phyloP scores from a whole-genome alignment of 164 flowering plant species.

The Stephania yunnanensis region DNA sequence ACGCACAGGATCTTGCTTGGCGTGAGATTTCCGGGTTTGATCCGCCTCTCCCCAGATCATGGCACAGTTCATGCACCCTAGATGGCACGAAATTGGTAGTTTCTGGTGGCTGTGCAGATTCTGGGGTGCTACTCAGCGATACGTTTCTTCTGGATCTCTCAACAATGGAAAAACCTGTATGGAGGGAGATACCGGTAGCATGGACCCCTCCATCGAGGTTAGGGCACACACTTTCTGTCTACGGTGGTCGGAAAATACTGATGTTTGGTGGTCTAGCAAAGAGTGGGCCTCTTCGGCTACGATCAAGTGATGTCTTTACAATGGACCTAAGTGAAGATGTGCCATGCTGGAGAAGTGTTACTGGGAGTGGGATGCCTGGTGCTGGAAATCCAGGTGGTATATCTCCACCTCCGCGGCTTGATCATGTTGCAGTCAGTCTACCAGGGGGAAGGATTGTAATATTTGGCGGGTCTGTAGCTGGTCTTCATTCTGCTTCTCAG shows the following conservation, averaged over 20 bases:
- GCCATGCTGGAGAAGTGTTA: constrained; percentile 87
- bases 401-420: constrained; percentile 89
- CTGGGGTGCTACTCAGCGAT: constrained; percentile 88
- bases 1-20: constrained; percentile 86
- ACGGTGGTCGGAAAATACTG: constrained; percentile 79
- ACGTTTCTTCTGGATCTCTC: constrained; percentile 81
- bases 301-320: constrained; percentile 86
- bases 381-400: constrained; percentile 82
- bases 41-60: constrained; percentile 90
- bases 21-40: constrained; percentile 83
- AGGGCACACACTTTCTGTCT: constrained; percentile 82
- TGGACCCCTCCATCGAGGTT: constrained; percentile 91
- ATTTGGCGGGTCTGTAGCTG: constrained; percentile 94
- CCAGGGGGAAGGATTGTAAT: constrained; percentile 88
- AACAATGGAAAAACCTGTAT: constrained; percentile 75
- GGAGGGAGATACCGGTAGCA: constrained; percentile 86
- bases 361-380: constrained; percentile 91
- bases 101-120: constrained; percentile 95
- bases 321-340: constrained; percentile 84
- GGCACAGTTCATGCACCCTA: constrained; percentile 98
- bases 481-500: constrained; percentile 92
- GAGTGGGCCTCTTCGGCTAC: constrained; percentile 80
- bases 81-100: constrained; percentile 87
- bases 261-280: constrained; percentile 96
- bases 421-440: constrained; percentile 88